Evolutionary conservation across 768 basidiomycete genomes (phyloP).

Genomic region (Trametes meyenii): DNA sequence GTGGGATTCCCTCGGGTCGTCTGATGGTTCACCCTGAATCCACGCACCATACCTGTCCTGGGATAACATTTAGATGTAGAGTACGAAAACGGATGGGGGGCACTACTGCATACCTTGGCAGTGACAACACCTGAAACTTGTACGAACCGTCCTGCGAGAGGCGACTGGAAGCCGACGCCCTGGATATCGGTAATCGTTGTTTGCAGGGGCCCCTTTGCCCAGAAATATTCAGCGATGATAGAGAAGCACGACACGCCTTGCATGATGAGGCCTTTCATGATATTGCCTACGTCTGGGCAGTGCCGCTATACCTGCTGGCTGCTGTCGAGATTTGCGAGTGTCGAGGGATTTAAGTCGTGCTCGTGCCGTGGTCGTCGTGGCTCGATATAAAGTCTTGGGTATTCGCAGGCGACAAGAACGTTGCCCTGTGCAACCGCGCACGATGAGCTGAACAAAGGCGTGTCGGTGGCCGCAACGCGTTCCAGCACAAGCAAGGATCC

Average conservation of each 20-base stretch:
- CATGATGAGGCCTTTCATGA: too few species aligned
- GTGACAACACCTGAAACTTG: constrained; percentile 55
- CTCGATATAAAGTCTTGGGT: neutral
- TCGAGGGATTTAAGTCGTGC: too few species aligned
- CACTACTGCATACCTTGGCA: constrained; percentile 46
- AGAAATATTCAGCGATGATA: too few species aligned
- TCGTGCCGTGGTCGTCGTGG: too few species aligned
- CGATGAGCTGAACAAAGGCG: constrained; percentile 12
- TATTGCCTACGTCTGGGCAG: too few species aligned
- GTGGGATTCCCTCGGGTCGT: constrained; percentile 51
- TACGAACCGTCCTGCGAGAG: constrained; percentile 48
- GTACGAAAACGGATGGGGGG: neutral
- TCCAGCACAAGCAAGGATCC: constrained; percentile 6
- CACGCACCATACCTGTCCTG: constrained; percentile 53
- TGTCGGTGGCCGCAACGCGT: constrained; percentile 9
- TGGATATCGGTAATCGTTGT: constrained; percentile 47
- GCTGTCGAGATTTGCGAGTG: too few species aligned
- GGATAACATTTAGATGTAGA: neutral
- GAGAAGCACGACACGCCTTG: too few species aligned
- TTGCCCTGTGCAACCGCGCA: neutral
- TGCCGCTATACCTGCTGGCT: too few species aligned
- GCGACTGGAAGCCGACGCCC: constrained; percentile 50
- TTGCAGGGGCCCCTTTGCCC: neutral
- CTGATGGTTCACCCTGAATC: constrained; percentile 45
- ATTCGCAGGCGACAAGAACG: neutral